phyloP scores from a whole-genome alignment of 2,329 filamentous ascomycete species.

The Alternaria conjuncta region DNA sequence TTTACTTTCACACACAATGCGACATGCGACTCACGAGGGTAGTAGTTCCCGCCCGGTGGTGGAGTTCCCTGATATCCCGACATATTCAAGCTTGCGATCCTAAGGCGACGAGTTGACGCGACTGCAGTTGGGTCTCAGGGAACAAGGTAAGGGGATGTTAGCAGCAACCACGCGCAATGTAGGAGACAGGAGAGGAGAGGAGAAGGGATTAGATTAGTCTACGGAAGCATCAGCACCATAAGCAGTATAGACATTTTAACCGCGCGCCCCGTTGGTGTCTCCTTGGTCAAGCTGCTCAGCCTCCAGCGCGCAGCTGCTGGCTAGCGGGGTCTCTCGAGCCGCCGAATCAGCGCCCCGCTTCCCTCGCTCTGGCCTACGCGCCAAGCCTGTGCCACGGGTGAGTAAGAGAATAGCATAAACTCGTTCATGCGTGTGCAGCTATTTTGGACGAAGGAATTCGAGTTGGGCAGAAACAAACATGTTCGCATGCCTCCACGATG shows the following conservation, averaged over 20 bases:
- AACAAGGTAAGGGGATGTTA: neutral
- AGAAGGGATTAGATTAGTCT: slow-evolving; percentile 11
- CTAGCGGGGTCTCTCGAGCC: slow-evolving; percentile 40
- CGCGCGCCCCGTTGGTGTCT: slow-evolving; percentile 19
- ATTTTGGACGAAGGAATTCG: neutral
- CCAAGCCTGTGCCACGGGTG: slow-evolving; percentile 21
- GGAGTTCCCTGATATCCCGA: slow-evolving; percentile 41
- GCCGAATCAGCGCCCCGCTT: slow-evolving; percentile 32
- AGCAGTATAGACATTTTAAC: slow-evolving; percentile 22
- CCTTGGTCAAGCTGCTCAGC: slow-evolving; percentile 41
- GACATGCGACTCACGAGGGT: slow-evolving; percentile 36
- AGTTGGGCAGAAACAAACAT: neutral
- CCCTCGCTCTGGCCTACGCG: slow-evolving; percentile 8
- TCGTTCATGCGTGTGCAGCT: neutral
- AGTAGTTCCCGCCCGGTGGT: slow-evolving; percentile 46
- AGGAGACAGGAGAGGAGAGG: neutral
- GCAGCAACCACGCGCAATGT: slow-evolving; percentile 1
- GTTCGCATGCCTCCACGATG: neutral
- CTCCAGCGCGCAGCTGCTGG: slow-evolving; percentile 37
- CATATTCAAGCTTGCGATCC: slow-evolving; percentile 22
- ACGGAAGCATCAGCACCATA: slow-evolving; percentile 29
- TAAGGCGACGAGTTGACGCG: neutral
- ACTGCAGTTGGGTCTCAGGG: neutral
- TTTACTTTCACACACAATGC: neutral
- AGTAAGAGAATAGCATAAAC: slow-evolving; percentile 4